These are phyloP conservation scores for Periconia digitata DNA, from an alignment of 2,329 filamentous ascomycete species.

Conservation along the genomic window DNA sequence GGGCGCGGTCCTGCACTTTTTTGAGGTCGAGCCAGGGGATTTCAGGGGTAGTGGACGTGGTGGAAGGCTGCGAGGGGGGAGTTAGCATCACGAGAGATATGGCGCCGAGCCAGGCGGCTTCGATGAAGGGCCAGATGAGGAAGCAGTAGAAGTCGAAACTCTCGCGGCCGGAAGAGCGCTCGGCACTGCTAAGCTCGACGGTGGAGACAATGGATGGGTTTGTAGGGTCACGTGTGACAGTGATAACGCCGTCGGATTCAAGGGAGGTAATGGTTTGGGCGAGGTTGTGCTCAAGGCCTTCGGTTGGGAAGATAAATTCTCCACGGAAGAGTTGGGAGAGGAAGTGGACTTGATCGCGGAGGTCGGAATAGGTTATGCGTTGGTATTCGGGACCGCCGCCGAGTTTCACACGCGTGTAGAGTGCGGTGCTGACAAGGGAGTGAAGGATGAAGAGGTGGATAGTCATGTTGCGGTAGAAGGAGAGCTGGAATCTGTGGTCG, in stretches of 20 bases:
- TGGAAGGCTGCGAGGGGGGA: slow-evolving; percentile 63
- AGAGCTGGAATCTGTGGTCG: slow-evolving; percentile 74
- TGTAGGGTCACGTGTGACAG: slow-evolving; percentile 55
- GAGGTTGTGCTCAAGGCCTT: slow-evolving; percentile 78
- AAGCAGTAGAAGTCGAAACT: slow-evolving; percentile 99
- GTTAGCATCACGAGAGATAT: slow-evolving; percentile 85
- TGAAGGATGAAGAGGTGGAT: slow-evolving; percentile 97
- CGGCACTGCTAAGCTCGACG: slow-evolving; percentile 74
- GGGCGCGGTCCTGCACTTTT: slow-evolving; percentile 78
- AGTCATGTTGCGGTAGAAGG: slow-evolving; percentile 99
- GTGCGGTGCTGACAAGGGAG: slow-evolving; percentile 81
- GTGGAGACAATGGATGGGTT: slow-evolving; percentile 58
- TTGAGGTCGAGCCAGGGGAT: slow-evolving; percentile 77
- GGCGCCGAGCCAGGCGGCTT: slow-evolving; percentile 88
- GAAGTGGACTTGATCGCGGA: slow-evolving; percentile 81
- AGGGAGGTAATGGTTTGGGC: slow-evolving; percentile 76
- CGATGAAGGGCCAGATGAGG: slow-evolving; percentile 97
- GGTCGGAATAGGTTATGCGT: slow-evolving; percentile 71
- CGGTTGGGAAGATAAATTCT: slow-evolving; percentile 94
- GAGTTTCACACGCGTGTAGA: slow-evolving; percentile 89
- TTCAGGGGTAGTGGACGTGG: slow-evolving; percentile 28
- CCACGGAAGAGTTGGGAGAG: slow-evolving; percentile 88
- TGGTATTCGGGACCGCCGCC: slow-evolving; percentile 84
- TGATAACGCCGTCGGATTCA: slow-evolving; percentile 76
- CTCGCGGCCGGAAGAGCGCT: slow-evolving; percentile 78